Evolutionary conservation across 352 stramenopile species (phyloP).

Genomic region (Discostella stelligera): DNA sequence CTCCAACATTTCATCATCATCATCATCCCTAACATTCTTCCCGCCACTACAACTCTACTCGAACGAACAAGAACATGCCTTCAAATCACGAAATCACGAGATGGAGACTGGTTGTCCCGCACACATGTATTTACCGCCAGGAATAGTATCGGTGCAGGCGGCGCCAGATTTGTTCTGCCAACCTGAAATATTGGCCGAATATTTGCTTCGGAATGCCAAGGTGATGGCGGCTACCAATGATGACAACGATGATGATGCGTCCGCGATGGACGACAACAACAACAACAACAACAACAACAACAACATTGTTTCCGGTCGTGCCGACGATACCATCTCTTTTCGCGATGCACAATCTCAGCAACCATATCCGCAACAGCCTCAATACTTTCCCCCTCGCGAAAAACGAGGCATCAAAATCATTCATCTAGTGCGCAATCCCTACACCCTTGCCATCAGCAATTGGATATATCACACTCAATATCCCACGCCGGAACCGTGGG

Average conservation of each 20-base stretch:
- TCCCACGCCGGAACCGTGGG: slow-evolving; percentile 38
- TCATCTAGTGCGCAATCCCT: slow-evolving; percentile 46
- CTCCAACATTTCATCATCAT: background rate
- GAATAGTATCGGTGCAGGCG: slow-evolving; percentile 7
- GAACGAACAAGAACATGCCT: slow-evolving; percentile 6
- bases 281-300: background rate
- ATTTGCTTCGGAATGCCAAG: slow-evolving; percentile 6
- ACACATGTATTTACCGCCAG: background rate
- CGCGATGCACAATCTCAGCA: background rate
- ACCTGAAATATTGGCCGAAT: slow-evolving; percentile 5
- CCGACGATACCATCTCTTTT: background rate
- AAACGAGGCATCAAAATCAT: slow-evolving; percentile 35
- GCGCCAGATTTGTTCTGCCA: slow-evolving; percentile 26
- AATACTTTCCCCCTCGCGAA: background rate
- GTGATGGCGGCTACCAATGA: background rate
- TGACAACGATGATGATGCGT: too few species aligned
- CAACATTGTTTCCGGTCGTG: background rate
- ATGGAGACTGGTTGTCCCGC: slow-evolving; percentile 5
- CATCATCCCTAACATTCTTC: background rate
- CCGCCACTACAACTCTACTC: background rate
- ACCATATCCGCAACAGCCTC: background rate
- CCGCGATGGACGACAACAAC: background rate
- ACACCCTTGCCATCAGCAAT: slow-evolving; percentile 35
- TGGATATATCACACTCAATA: slow-evolving; percentile 42
- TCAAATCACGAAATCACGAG: slow-evolving; percentile 13